Evolutionary conservation across 2,329 filamentous ascomycete species (phyloP).

Genomic region (Cadophora sp.): DNA sequence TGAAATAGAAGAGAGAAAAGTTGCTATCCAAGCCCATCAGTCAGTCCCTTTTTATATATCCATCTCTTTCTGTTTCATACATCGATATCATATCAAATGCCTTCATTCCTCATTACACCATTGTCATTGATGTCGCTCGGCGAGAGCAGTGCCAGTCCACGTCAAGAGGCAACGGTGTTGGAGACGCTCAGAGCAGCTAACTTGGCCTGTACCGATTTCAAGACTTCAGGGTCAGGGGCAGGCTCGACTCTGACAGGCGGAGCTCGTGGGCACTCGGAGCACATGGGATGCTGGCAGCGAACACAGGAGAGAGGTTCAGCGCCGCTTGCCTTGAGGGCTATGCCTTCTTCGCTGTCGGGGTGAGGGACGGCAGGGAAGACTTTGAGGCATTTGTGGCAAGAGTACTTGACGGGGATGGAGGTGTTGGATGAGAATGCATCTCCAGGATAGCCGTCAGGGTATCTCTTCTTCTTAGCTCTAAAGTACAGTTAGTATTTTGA

Average conservation of each 20-base stretch:
- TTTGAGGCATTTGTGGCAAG: conserved; percentile 68
- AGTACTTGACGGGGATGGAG: conserved; percentile 55
- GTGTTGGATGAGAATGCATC: conserved; percentile 53
- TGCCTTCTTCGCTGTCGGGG: conserved; percentile 28
- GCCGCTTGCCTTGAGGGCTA: conserved; percentile 20
- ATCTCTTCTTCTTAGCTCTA: conserved; percentile 72
- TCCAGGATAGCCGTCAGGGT: conserved; percentile 73
- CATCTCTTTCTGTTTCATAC: conserved; percentile 8
- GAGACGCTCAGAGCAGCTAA: conserved; percentile 48
- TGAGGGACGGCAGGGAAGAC: conserved; percentile 55
- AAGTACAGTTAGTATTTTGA: conserved; percentile 25
- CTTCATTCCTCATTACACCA: conserved; percentile 13
- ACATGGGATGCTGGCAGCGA: conserved; percentile 66
- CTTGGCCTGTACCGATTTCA: conserved; percentile 63
- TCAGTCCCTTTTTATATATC: neutral
- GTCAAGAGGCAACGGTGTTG: neutral
- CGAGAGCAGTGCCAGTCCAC: neutral
- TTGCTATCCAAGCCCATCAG: neutral
- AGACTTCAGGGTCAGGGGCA: conserved; percentile 65
- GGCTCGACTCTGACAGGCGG: conserved; percentile 59
- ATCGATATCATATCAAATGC: conserved; percentile 10
- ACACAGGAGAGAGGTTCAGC: conserved; percentile 55
- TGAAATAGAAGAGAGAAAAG: neutral
- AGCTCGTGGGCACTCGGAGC: conserved; percentile 61
- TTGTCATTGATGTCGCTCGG: neutral